Conservation (phyloP, 768 basidiomycete genomes). For the Suillus sp. region DNA sequence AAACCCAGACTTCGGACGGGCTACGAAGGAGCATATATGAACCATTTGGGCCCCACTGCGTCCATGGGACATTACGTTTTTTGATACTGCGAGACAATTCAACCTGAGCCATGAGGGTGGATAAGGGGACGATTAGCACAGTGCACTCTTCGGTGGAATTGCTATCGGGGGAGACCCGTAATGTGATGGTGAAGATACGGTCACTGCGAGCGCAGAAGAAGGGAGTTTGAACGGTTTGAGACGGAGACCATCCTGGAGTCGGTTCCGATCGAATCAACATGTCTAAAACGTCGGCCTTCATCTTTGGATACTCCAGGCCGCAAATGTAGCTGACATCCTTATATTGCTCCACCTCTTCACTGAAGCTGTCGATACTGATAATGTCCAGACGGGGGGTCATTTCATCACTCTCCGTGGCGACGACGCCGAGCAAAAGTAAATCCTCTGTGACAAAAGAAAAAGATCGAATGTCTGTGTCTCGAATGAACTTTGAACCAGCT, state of each 20-base stretch:
- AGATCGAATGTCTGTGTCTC: constrained; percentile 27
- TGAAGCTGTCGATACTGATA: constrained; percentile 20
- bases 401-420: constrained; percentile 13
- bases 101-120: constrained; percentile 31
- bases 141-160: constrained; percentile 15
- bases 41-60: constrained; percentile 33
- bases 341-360: constrained; percentile 11
- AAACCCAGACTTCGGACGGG: constrained; percentile 37
- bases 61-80: constrained; percentile 27
- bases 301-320: constrained; percentile 28
- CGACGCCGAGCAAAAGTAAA: constrained; percentile 26
- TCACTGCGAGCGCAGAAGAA: constrained; percentile 29
- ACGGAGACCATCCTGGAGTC: constrained; percentile 29
- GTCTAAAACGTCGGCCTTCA: constrained; percentile 19
- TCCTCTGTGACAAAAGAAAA: constrained; percentile 38
- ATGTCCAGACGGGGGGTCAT: constrained; percentile 21
- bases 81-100: constrained; percentile 14
- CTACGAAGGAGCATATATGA: constrained; percentile 32
- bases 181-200: constrained; percentile 35
- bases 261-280: constrained; percentile 38
- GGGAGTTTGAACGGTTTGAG: constrained; percentile 16
- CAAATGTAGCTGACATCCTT: constrained; percentile 26
- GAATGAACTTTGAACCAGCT: constrained; percentile 22
- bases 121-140: constrained; percentile 35
- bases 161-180: constrained; percentile 18